Conservation (phyloP, 192 early-diverging fungal species). For the Coemansia furcata region DNA sequence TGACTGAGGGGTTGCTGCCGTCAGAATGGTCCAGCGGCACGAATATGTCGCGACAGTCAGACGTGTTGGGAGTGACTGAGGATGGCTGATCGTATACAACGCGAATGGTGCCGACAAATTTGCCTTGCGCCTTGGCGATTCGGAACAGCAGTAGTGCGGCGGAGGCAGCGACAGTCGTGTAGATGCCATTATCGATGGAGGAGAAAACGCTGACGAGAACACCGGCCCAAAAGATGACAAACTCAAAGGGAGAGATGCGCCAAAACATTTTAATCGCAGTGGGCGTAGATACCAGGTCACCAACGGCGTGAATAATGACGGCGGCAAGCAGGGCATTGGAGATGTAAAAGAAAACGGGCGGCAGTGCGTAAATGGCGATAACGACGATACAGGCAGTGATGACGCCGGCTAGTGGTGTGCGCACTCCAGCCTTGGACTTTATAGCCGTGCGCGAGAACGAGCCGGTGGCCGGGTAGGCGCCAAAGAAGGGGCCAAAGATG, state of each 20-base stretch:
- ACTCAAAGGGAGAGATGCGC: constrained; percentile 57
- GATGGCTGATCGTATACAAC: constrained; percentile 25
- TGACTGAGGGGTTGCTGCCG: constrained; percentile 33
- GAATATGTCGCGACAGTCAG: constrained; percentile 57
- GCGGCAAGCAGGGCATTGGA: constrained; percentile 77
- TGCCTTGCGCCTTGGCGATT: constrained; percentile 59
- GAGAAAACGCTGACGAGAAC: constrained; percentile 56
- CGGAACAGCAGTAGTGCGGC: constrained; percentile 75
- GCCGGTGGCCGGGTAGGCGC: constrained; percentile 85
- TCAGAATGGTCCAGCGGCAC: constrained; percentile 62
- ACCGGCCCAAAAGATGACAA: constrained; percentile 46
- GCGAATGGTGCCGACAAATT: constrained; percentile 41
- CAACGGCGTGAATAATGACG: constrained; percentile 84
- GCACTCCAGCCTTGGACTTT: constrained; percentile 84
- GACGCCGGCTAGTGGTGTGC: constrained; percentile 75
- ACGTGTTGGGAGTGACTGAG: not conserved
- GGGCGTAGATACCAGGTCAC: constrained; percentile 70
- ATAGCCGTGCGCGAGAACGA: constrained; percentile 93
- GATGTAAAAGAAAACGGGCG: constrained; percentile 84
- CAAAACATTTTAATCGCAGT: constrained; percentile 61
- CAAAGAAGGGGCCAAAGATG: constrained; percentile 81
- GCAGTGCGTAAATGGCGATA: constrained; percentile 76
- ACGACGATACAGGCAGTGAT: constrained; percentile 80
- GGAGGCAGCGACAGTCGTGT: constrained; percentile 66
- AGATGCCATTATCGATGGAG: constrained; percentile 77